Conservation (phyloP, 73 alveolate species). For the Paramecium sexaurelia region DNA sequence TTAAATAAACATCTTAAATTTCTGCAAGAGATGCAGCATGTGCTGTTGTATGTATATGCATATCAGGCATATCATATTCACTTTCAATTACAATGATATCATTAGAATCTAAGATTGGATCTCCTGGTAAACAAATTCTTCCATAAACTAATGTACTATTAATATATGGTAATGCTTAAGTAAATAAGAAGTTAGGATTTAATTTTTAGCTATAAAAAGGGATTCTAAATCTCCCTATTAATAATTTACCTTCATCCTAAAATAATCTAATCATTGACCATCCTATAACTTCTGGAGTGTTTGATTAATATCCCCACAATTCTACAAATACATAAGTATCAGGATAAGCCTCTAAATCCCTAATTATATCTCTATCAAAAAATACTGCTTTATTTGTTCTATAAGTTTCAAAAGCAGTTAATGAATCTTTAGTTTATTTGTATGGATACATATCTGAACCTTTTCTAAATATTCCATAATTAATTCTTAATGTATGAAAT, state of each 20-base stretch:
- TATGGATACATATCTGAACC: conserved; percentile 58
- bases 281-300: conserved; percentile 40
- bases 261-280: conserved; percentile 44
- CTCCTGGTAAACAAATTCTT: conserved; percentile 35
- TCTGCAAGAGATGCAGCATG: conserved; percentile 54
- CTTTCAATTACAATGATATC: conserved; percentile 41
- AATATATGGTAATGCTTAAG: conserved; percentile 30
- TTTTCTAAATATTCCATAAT: conserved; percentile 54
- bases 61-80: conserved; percentile 58
- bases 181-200: conserved; percentile 39
- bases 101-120: conserved; percentile 34
- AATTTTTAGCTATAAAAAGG: neutral
- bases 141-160: conserved; percentile 39
- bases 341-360: conserved; percentile 36
- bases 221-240: conserved; percentile 13
- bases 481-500: conserved; percentile 32
- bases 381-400: conserved; percentile 44
- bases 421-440: conserved; percentile 35
- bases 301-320: conserved; percentile 31
- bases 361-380: conserved; percentile 39
- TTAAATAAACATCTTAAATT: conserved; percentile 41
- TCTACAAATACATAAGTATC: conserved; percentile 43
- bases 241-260: conserved; percentile 21
- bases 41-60: conserved; percentile 60
- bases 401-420: conserved; percentile 41